phyloP scores from a whole-genome alignment of 768 basidiomycete species.

The Pisolithus microcarpus region DNA sequence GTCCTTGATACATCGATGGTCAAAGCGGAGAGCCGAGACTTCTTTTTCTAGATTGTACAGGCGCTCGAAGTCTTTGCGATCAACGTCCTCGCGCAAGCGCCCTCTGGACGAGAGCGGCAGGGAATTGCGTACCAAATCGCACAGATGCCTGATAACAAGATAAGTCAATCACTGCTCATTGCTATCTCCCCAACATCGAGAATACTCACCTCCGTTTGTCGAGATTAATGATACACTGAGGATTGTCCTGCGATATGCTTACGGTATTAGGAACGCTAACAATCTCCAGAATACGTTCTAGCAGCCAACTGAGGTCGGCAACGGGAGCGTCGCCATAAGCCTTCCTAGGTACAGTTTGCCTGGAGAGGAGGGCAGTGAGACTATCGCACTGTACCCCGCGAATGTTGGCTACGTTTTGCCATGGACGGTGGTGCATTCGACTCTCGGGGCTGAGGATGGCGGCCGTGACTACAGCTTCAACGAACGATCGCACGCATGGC shows the following conservation, averaged over 20 bases:
- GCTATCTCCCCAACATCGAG: background rate
- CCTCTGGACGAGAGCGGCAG: conserved; percentile 38
- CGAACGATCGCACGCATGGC: conserved; percentile 70
- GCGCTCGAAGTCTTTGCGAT: conserved; percentile 66
- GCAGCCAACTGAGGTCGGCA: conserved; percentile 74
- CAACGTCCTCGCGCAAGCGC: conserved; percentile 47
- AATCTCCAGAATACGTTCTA: conserved; percentile 77
- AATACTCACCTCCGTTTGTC: conserved; percentile 67
- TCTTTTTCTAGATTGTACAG: conserved; percentile 72
- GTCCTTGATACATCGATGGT: conserved; percentile 66
- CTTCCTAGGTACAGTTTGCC: conserved; percentile 39
- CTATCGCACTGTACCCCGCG: conserved; percentile 61
- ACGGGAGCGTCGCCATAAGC: conserved; percentile 48
- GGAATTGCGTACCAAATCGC: conserved; percentile 53
- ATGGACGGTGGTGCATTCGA: conserved; percentile 68
- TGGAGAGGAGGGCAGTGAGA: conserved; percentile 47
- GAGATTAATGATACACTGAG: conserved; percentile 63
- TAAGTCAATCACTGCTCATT: conserved; percentile 14
- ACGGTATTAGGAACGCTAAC: conserved; percentile 68
- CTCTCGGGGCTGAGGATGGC: conserved; percentile 75
- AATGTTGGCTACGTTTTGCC: conserved; percentile 62
- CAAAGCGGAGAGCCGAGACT: conserved; percentile 53
- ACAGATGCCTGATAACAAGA: conserved; percentile 47
- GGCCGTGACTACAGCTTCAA: conserved; percentile 69
- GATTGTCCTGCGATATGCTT: conserved; percentile 45